A percentile compares a stretch with the other conserved stretches of the same genome.
These are phyloP conservation scores for Remersonia thermophila DNA, from an alignment of 2,329 filamentous ascomycete species.

Conservation along the genomic window DNA sequence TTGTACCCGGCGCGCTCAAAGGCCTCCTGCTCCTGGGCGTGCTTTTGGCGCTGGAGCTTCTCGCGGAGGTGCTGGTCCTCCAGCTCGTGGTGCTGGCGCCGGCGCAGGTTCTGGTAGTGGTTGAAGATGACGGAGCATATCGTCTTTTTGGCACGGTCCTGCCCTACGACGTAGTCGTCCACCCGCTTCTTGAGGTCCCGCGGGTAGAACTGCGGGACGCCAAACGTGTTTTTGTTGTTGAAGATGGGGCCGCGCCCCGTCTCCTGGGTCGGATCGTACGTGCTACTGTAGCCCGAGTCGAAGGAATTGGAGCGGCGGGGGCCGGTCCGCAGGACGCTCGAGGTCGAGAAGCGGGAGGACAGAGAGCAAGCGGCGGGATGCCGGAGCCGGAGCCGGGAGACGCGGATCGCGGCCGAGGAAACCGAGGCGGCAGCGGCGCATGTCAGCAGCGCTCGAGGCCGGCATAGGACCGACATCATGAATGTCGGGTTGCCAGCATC, in stretches of 20 bases:
- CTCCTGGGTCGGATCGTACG: constrained; percentile 43
- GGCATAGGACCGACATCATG: constrained; percentile 14
- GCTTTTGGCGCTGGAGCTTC: constrained; percentile 57
- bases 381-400: constrained; percentile 8
- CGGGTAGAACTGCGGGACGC: constrained; percentile 52
- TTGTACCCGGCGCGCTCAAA: constrained; percentile 25
- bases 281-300: constrained; percentile 46
- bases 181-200: constrained; percentile 74
- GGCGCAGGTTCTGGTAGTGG: constrained; percentile 80
- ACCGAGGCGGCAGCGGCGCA: constrained; percentile 3
- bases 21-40: constrained; percentile 52
- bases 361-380: constrained; percentile 3
- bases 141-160: constrained; percentile 88
- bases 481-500: constrained; percentile 7
- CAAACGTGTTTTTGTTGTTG: constrained; percentile 40
- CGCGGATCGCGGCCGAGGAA: too few species aligned
- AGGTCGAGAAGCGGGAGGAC: constrained; percentile 13
- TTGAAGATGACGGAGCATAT: constrained; percentile 91
- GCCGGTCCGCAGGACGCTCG: constrained; percentile 18
- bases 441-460: constrained; percentile 9
- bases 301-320: constrained; percentile 36
- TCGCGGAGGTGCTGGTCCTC: constrained; percentile 44
- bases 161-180: constrained; percentile 92
- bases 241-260: constrained; percentile 48
- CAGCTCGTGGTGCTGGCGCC: constrained; percentile 67